A percentile compares a stretch with the other conserved stretches of the same genome.
phyloP scores from a whole-genome alignment of 345 rosid species.

The Odontarrhena argentea region DNA sequence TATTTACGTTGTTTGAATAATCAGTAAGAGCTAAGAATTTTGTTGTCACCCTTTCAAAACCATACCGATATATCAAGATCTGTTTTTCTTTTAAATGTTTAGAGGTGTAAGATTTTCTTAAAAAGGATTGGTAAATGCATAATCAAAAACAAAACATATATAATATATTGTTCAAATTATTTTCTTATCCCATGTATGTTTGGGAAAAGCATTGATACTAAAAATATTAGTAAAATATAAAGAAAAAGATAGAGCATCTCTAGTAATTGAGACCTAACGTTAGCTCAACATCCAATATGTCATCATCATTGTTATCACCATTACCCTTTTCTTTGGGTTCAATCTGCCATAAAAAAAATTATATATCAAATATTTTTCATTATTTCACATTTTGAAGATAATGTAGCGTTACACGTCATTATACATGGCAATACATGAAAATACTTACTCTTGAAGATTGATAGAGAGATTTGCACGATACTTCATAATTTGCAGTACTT shows the following conservation, averaged over 20 bases:
- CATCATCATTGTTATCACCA: not conserved
- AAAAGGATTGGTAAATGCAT: not conserved
- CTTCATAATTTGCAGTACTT: not conserved
- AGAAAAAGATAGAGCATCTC: not conserved
- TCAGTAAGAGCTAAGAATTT: too few relatives aligned
- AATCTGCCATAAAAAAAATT: not conserved
- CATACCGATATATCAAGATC: slow-evolving; percentile 27
- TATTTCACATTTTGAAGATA: too few relatives aligned
- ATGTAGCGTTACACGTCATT: not conserved
- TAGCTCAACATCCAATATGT: not conserved
- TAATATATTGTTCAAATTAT: not conserved
- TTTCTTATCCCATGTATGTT: not conserved
- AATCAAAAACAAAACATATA: not conserved
- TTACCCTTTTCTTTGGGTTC: not conserved
- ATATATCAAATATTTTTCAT: too few relatives aligned
- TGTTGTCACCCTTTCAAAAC: slow-evolving; percentile 42
- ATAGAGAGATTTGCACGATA: slow-evolving; percentile 17
- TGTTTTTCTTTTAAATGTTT: too few relatives aligned
- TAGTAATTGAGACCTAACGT: not conserved
- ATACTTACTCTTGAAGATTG: slow-evolving; percentile 25
- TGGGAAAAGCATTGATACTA: not conserved
- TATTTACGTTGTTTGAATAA: too few relatives aligned
- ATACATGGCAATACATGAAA: too few relatives aligned
- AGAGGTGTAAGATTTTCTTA: not conserved
- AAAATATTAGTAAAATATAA: not conserved